Conservation (phyloP, 495 filamentous ascomycete species). For the Pyrenula aspistea region DNA sequence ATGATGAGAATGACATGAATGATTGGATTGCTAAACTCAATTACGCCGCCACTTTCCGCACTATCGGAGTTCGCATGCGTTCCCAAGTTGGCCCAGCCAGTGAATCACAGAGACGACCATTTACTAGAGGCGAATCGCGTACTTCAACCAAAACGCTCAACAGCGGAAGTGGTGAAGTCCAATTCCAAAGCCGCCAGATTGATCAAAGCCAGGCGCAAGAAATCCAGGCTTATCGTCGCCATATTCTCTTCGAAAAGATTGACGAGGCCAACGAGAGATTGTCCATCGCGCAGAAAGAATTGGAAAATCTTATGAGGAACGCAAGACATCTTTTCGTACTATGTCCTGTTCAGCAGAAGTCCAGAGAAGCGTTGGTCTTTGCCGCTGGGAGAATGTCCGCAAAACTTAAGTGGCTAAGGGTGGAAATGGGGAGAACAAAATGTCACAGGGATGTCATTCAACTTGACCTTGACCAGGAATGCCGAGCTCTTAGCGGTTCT, state of each 20-base stretch:
- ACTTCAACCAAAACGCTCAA: conserved; percentile 47
- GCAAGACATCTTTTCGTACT: conserved; percentile 85
- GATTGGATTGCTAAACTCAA: conserved; percentile 97
- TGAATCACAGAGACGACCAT: conserved; percentile 69
- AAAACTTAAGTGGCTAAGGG: conserved; percentile 82
- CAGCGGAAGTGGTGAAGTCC: conserved; percentile 58
- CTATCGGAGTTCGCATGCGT: conserved; percentile 81
- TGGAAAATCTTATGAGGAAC: conserved; percentile 77
- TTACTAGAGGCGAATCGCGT: conserved; percentile 52
- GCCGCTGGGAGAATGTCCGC: conserved; percentile 78
- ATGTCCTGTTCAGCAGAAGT: conserved; percentile 76
- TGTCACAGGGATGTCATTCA: conserved; percentile 83
- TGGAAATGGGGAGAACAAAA: conserved; percentile 84
- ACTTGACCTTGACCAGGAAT: conserved; percentile 74
- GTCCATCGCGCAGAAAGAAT: conserved; percentile 52
- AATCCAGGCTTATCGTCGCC: conserved; percentile 64
- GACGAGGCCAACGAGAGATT: conserved; percentile 75
- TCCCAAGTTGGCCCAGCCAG: conserved; percentile 76
- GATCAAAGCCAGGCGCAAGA: conserved; percentile 73
- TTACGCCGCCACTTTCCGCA: conserved; percentile 87
- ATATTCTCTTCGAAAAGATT: conserved; percentile 75
- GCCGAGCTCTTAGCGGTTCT: conserved; percentile 6
- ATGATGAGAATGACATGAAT: conserved; percentile 82
- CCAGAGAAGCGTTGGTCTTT: conserved; percentile 72
- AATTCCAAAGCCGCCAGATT: conserved; percentile 53